Base-by-base conservation (phyloP, 1,284 basidiomycete genomes). In the Xerocomus nothofagi region DNA sequence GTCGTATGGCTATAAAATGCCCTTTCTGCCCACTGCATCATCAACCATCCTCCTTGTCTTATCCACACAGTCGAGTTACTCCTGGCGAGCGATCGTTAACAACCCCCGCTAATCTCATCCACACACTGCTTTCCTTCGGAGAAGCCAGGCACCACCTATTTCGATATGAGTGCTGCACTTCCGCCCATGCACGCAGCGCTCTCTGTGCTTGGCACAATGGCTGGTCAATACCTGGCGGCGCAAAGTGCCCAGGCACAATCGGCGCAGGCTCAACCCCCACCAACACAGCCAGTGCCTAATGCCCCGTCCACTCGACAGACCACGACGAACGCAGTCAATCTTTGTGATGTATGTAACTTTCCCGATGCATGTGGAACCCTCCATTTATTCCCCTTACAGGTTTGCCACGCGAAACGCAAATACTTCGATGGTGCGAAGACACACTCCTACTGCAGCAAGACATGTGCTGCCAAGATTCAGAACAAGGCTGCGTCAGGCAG, bases 361-460 rank as follows among this genome's bases (percentile, higher is more conserved):
- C 26, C 30, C 34, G 21, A 54, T 3, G 45, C 49, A 33, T 46
- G 49, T 44, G 40, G 42, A 10, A 41, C 18, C 34, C 31, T 42
- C n/a, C 39, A 23, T 24, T 47, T 1, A 66, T 39, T 24, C 41
- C 30, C 26, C 20, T 45, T 51, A 21, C 37, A 72, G 73, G 55
- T 62, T 39, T 85, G 82, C 60, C 74, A 79, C 51, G 54, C 69
- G 30, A 73, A 78, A 43, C 80, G 80, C 18, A 82, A 79, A 55
- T 74, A 75, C 57, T 58, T 62, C 44, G 70, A 72, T 43, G 72
- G 70, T 3, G 54, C 54, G 38, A 72, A 66, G 53, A 70, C 65
- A 10, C 70, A 75, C 42, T 61, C 65, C 1, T 72, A 70, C 52
- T 72, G 71, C 44, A 53, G 72, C 44, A 73, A 66, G 53, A 57